Conservation (phyloP, 441 rosid genomes). For the Populus hybrid region DNA sequence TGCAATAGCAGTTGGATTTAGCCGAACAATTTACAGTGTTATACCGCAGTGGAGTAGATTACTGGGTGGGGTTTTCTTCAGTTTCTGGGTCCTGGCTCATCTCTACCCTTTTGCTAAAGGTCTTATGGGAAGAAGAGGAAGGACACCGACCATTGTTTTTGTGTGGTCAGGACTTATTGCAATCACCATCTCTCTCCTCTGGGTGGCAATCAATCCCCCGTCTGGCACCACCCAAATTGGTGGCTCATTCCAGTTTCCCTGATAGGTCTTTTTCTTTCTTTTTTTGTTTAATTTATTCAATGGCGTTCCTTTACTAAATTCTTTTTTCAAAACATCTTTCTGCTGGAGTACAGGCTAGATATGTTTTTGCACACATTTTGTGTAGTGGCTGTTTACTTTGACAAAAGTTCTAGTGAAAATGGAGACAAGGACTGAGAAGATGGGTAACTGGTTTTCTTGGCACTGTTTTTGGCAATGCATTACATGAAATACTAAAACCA, state of each 20-base stretch:
- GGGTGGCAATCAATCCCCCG: constrained; percentile 90
- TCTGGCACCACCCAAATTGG: constrained; percentile 66
- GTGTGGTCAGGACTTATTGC: constrained; percentile 93
- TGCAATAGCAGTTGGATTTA: constrained; percentile 82
- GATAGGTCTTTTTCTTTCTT: constrained; percentile 32
- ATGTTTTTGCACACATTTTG: constrained; percentile 8
- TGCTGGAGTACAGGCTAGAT: constrained; percentile 14
- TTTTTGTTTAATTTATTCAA: constrained; percentile 11
- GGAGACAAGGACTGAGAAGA: not conserved
- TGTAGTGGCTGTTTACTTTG: not conserved
- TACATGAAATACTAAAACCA: not conserved
- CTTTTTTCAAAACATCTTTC: constrained; percentile 6
- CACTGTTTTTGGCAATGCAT: not conserved
- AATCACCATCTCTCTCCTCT: constrained; percentile 81
- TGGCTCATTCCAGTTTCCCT: constrained; percentile 89
- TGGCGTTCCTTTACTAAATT: constrained; percentile 39
- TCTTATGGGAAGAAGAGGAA: constrained; percentile 90
- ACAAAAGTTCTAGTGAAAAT: not conserved
- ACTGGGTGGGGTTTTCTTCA: constrained; percentile 85
- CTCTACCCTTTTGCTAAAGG: constrained; percentile 90
- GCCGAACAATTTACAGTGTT: constrained; percentile 77
- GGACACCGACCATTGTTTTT: constrained; percentile 87
- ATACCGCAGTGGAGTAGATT: constrained; percentile 82
- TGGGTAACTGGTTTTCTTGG: constrained; percentile 7
- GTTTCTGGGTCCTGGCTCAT: constrained; percentile 94